Percentiles rank a stretch among this genome's conserved stretches.
These are phyloP conservation scores for Pichia sp. DNA, from an alignment of 1,139 yeast genomes.

Conservation along the genomic window DNA sequence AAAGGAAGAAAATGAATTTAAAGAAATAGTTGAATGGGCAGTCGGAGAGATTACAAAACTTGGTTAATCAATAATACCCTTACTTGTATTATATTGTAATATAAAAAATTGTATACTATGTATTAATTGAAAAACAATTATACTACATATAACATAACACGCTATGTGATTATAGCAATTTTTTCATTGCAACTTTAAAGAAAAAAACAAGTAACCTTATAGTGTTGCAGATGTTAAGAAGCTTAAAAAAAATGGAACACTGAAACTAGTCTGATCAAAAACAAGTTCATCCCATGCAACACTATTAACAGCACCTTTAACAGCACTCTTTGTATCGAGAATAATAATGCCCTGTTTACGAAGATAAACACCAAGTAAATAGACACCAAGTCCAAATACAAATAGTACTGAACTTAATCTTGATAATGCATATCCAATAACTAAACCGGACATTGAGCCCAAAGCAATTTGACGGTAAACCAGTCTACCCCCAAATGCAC, in stretches of 20 bases:
- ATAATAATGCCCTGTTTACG: constrained; percentile 49
- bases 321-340: constrained; percentile 42
- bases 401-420: constrained; percentile 56
- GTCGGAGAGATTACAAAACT: constrained; percentile 8
- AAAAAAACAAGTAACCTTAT: background rate
- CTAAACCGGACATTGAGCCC: constrained; percentile 62
- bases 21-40: constrained; percentile 12
- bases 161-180: too few relatives aligned
- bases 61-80: background rate
- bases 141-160: background rate
- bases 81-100: background rate
- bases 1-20: constrained; percentile 8
- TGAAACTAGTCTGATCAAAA: constrained; percentile 60
- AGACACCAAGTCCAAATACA: constrained; percentile 43
- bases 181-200: background rate
- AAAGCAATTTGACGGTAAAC: constrained; percentile 62
- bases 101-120: background rate
- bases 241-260: constrained; percentile 50
- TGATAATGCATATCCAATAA: constrained; percentile 59
- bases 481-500: constrained; percentile 36
- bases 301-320: constrained; percentile 37
- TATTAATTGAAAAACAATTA: background rate
- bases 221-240: constrained; percentile 54
- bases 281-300: constrained; percentile 48
- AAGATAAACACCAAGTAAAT: constrained; percentile 43